A percentile compares a stretch with the other conserved stretches of the same genome.
These are phyloP conservation scores for Magnusiomyces sp. DNA, from an alignment of 1,139 yeast genomes.

Conservation along the genomic window DNA sequence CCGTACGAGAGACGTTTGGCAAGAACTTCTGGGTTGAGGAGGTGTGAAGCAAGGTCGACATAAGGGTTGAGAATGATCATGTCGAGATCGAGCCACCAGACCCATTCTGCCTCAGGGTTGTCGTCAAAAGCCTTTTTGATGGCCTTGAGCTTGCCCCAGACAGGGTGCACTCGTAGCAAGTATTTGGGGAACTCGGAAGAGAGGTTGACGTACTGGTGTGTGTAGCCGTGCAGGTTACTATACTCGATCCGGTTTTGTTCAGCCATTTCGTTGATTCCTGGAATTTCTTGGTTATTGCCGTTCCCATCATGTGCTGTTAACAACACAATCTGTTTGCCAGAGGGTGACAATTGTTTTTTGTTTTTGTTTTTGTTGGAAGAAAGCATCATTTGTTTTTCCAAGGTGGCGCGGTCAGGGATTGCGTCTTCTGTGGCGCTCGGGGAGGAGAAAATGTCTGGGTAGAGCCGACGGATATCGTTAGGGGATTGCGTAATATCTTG, in stretches of 20 bases:
- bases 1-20: slow-evolving; percentile 21
- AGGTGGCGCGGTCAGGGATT: no score
- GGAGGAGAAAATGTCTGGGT: no score
- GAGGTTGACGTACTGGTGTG: slow-evolving; percentile 26
- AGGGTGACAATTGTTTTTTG: no score
- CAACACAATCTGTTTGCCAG: slow-evolving; percentile 24
- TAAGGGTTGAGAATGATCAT: slow-evolving; percentile 28
- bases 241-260: slow-evolving; percentile 29
- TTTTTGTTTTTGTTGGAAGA: no score
- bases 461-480: no score
- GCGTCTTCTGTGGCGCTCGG: no score
- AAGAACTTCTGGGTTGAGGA: slow-evolving; percentile 26
- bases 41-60: slow-evolving; percentile 26
- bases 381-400: no score
- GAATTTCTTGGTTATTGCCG: slow-evolving; percentile 20
- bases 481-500: no score
- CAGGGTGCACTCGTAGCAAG: slow-evolving; percentile 15
- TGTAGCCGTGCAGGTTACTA: slow-evolving; percentile 27
- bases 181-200: slow-evolving; percentile 20
- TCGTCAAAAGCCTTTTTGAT: slow-evolving; percentile 24
- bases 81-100: slow-evolving; percentile 32
- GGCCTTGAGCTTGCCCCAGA: slow-evolving; percentile 29
- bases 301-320: slow-evolving; percentile 28
- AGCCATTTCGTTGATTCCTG: slow-evolving; percentile 23
- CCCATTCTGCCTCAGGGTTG: slow-evolving; percentile 30